Base-by-base conservation (phyloP, 129 eudicot genomes). In the Flaveria brownii region DNA sequence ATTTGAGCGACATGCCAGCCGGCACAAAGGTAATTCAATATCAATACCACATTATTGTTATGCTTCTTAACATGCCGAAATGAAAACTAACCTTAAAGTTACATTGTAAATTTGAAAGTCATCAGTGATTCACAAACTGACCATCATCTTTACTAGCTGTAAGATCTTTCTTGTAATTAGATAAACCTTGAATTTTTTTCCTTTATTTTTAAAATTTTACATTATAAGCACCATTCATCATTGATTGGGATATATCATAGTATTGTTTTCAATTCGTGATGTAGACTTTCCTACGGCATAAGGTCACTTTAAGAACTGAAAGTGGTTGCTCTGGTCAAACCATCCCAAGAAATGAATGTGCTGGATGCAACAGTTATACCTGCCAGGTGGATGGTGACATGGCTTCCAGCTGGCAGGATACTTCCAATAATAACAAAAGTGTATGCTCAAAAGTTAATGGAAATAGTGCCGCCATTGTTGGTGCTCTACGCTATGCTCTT, bases 1-100 rank as follows among this genome's bases (percentile, higher is more conserved):
- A 92, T 80, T 84, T 92, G 79, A 89, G 85, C 73, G 97, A 92
- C 81, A 92, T 92, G 97, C 96, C 97, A 20, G 85, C 91, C 61
- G 97, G 97, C 75, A 89, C 97, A 26, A 92, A 92, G 96, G 97
- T 83, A 71, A 57, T 81, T 70, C 41, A 6, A 30, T 51, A 13
- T 26, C 51, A 61, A 20, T 43, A 55, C 25, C 52, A 13, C 20
- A 47, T 39, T 28, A 68, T 26, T 41, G 49, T 73, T 52, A 57
- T 15, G 41, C n/a, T 70, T 59, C 68, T 69, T n/a, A 36, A 70
- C 59, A 62, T 42, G 61, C 50, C 71, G 41, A 45, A 70, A 51
- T 54, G 28, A 9, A 16, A 64, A 33, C 50, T 47, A 65, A 39
- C 25, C 70, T 39, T 22, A 41, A 42, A 59, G 69, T 42, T 57